phyloP scores from a whole-genome alignment of 2,329 filamentous ascomycete genomes.

The Trichoderma arundinaceum region DNA sequence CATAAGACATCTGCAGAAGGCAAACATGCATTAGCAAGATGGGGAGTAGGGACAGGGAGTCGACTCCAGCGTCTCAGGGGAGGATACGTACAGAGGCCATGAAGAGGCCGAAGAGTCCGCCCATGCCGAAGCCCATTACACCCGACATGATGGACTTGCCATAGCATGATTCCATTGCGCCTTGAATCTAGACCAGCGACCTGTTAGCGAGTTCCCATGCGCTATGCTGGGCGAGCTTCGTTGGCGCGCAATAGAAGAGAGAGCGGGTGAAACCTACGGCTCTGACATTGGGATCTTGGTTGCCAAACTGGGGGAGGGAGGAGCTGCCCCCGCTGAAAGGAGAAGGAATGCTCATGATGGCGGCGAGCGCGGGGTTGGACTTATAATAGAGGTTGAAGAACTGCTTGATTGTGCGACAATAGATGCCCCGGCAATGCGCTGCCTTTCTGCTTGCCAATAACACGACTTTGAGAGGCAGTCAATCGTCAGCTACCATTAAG shows the following conservation, averaged over 20 bases:
- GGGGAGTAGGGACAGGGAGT: too few relatives aligned
- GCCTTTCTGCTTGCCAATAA: background rate
- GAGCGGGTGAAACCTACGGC: slow-evolving; percentile 46
- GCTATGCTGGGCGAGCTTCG: background rate
- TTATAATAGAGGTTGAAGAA: background rate
- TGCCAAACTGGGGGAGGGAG: slow-evolving; percentile 40
- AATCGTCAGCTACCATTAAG: background rate
- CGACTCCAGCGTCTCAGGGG: background rate
- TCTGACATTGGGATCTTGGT: slow-evolving; percentile 60
- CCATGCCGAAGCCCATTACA: slow-evolving; percentile 91
- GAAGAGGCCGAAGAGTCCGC: slow-evolving; percentile 93
- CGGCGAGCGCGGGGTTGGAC: background rate
- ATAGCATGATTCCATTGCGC: slow-evolving; percentile 88
- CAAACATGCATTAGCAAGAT: slow-evolving; percentile 32
- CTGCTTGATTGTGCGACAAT: background rate
- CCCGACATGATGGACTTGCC: slow-evolving; percentile 89
- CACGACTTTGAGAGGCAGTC: too few relatives aligned
- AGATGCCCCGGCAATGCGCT: background rate
- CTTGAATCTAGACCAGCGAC: slow-evolving; percentile 66
- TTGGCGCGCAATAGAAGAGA: background rate
- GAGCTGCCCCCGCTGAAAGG: slow-evolving; percentile 36
- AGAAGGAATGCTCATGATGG: slow-evolving; percentile 49
- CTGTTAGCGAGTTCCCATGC: slow-evolving; percentile 4
- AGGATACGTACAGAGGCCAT: slow-evolving; percentile 84
- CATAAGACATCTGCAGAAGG: slow-evolving; percentile 85